phyloP scores from a whole-genome alignment of 75 land plant genomes.

The Pinus taeda region DNA sequence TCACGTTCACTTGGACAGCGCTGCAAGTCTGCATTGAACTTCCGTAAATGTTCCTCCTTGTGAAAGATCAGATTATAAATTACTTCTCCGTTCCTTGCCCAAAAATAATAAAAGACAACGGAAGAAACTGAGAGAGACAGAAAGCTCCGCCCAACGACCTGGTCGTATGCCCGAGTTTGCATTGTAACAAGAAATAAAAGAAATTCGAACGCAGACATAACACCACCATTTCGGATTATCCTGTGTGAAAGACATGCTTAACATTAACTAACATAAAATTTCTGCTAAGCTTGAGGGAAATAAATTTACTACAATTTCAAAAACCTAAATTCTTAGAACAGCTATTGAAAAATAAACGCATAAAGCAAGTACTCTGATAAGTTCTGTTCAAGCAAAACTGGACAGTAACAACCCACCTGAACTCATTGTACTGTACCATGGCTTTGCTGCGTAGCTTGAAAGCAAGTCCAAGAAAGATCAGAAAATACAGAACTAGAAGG shows the following conservation, averaged over 20 bases:
- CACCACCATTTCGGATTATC: slow-evolving; percentile 32
- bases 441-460: slow-evolving; percentile 26
- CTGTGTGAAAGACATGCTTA: slow-evolving; percentile 14
- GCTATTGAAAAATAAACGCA: neutral
- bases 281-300: neutral
- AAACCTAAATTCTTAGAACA: neutral
- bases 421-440: slow-evolving; percentile 33
- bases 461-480: slow-evolving; percentile 23
- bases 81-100: too few species aligned
- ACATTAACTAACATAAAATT: neutral
- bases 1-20: slow-evolving; percentile 14
- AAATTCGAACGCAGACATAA: slow-evolving; percentile 30
- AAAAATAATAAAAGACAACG: too few species aligned
- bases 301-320: neutral
- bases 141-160: too few species aligned
- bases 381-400: neutral
- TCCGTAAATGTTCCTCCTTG: too few species aligned
- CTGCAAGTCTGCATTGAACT: slow-evolving; percentile 11
- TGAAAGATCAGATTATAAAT: too few species aligned
- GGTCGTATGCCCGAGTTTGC: too few species aligned
- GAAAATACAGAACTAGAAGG: slow-evolving; percentile 20
- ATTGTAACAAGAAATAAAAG: too few species aligned
- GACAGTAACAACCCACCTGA: slow-evolving; percentile 17
- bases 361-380: neutral
- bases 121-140: too few species aligned